These are phyloP conservation scores for Claviceps humidiphila DNA, from an alignment of 2,329 filamentous ascomycete species.

Conservation along the genomic window DNA sequence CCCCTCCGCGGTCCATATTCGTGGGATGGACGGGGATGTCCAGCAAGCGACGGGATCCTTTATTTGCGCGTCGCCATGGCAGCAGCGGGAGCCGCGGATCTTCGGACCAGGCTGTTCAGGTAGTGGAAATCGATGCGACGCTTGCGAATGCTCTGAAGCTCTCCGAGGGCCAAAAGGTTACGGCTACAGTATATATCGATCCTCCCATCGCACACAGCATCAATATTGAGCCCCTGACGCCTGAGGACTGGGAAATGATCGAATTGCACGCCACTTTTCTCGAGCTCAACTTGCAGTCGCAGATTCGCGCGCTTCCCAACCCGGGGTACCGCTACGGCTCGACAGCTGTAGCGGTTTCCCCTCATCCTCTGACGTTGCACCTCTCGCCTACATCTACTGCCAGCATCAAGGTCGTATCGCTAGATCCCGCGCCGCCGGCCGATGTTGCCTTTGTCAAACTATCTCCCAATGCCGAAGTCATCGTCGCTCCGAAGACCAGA, in stretches of 20 bases:
- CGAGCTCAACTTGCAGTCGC: constrained; percentile 82
- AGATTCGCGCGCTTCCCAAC: constrained; percentile 88
- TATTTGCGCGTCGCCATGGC: constrained; percentile 62
- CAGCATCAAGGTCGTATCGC: constrained; percentile 71
- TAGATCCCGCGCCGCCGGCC: constrained; percentile 59
- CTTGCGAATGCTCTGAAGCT: constrained; percentile 68
- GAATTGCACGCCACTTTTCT: constrained; percentile 93
- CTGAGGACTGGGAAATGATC: constrained; percentile 98
- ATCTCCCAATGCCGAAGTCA: constrained; percentile 86
- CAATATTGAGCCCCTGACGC: constrained; percentile 89
- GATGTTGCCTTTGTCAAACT: constrained; percentile 79
- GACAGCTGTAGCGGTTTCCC: constrained; percentile 35
- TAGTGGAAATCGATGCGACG: constrained; percentile 78
- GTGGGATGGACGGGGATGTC: constrained; percentile 97
- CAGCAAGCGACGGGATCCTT: constrained; percentile 68
- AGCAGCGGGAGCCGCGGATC: constrained; percentile 45
- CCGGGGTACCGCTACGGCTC: constrained; percentile 48
- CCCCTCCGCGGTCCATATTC: constrained; percentile 58
- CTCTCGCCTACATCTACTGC: constrained; percentile 91
- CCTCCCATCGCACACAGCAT: constrained; percentile 86
- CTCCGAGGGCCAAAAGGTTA: constrained; percentile 68
- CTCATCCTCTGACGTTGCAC: constrained; percentile 80
- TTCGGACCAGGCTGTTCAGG: constrained; percentile 61
- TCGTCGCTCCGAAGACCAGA: constrained; percentile 86
- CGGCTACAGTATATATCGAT: constrained; percentile 64